These are phyloP conservation scores for Berberis thunbergii DNA, from an alignment of 164 flowering plant genomes.

Conservation along the genomic window DNA sequence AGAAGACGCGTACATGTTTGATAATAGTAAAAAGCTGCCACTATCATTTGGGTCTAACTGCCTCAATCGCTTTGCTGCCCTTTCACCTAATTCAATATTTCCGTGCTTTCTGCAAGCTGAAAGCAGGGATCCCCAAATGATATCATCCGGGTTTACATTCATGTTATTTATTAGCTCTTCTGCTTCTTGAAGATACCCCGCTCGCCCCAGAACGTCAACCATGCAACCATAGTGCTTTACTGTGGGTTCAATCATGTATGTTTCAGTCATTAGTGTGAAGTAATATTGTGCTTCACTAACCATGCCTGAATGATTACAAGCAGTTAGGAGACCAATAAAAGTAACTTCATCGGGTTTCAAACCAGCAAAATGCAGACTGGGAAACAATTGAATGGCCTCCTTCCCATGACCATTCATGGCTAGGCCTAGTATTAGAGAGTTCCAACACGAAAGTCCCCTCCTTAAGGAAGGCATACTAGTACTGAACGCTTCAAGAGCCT, in stretches of 20 bases:
- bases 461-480: conserved; percentile 8
- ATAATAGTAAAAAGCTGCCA: conserved; percentile 43
- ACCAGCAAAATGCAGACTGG: conserved; percentile 34
- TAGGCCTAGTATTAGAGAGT: conserved; percentile 68
- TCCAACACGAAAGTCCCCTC: conserved; percentile 62
- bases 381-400: conserved; percentile 45
- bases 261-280: conserved; percentile 38
- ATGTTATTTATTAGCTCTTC: conserved; percentile 42
- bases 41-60: conserved; percentile 37
- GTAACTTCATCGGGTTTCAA: conserved; percentile 47
- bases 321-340: conserved; percentile 58
- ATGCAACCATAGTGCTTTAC: conserved; percentile 63
- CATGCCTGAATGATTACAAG: conserved; percentile 58
- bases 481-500: conserved; percentile 41
- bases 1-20: conserved; percentile 46
- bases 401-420: conserved; percentile 50
- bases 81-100: conserved; percentile 38
- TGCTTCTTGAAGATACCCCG: conserved; percentile 56
- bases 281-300: conserved; percentile 41
- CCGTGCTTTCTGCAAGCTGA: conserved; percentile 48
- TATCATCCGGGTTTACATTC: conserved; percentile 46
- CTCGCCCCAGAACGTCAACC: conserved; percentile 56
- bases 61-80: conserved; percentile 32
- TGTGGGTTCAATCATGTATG: conserved; percentile 42
- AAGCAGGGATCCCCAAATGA: conserved; percentile 62